Conservation (phyloP, 345 rosid genomes). For the Eucalyptus pumila region DNA sequence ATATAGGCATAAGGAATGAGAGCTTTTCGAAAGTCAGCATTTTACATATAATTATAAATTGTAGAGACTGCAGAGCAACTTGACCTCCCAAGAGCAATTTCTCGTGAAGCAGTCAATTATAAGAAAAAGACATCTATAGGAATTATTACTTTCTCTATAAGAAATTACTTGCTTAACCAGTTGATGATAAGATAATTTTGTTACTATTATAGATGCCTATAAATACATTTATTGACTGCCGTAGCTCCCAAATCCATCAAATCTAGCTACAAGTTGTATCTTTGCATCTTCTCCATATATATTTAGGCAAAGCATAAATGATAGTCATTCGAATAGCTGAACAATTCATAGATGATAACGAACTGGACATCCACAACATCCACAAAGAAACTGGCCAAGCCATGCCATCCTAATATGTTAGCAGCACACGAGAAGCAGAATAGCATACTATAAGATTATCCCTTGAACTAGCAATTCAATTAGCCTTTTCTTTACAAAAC, state of each 20-base stretch:
- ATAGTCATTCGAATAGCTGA: neutral
- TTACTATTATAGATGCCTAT: neutral
- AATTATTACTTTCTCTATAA: neutral
- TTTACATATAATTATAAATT: neutral
- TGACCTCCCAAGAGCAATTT: neutral
- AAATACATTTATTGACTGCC: neutral
- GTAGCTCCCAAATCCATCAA: neutral
- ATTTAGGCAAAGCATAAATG: neutral
- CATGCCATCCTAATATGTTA: neutral
- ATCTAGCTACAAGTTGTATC: neutral
- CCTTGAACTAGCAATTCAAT: neutral
- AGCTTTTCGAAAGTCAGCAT: neutral
- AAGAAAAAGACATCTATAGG: neutral
- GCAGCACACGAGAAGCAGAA: neutral
- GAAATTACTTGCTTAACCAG: neutral
- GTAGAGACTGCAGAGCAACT: neutral
- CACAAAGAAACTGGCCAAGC: neutral
- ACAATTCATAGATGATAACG: neutral
- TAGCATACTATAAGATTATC: neutral
- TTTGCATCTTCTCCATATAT: neutral
- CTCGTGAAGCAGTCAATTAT: neutral
- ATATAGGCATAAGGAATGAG: neutral
- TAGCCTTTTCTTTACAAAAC: neutral
- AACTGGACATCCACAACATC: neutral
- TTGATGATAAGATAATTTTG: neutral